Evolutionary conservation across 2,329 filamentous ascomycete species (phyloP).

Genomic region (Remersonia thermophila): DNA sequence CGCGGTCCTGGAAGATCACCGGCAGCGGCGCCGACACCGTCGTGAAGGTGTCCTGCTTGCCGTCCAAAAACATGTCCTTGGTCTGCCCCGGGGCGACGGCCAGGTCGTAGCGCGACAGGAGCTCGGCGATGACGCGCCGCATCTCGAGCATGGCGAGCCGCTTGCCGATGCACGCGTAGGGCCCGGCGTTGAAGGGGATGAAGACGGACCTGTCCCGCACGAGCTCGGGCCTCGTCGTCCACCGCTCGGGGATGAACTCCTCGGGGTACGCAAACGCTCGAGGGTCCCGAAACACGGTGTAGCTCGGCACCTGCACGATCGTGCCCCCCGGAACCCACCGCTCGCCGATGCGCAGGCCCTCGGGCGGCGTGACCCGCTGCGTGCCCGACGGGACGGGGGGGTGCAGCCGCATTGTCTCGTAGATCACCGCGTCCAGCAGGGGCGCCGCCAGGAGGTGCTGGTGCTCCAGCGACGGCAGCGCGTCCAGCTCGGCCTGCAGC

Average conservation of each 20-base stretch:
- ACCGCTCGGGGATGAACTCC: constrained; percentile 15
- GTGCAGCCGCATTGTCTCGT: constrained; percentile 8
- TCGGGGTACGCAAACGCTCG: constrained; percentile 6
- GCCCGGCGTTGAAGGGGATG: constrained; percentile 8
- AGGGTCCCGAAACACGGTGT: constrained; percentile 13
- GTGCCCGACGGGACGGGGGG: constrained; percentile 8
- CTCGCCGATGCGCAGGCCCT: constrained; percentile 19
- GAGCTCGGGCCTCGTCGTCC: constrained; percentile 8
- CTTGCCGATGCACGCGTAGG: constrained; percentile 9
- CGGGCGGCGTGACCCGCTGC: constrained; percentile 19
- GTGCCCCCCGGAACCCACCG: constrained; percentile 14
- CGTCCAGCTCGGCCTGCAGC: constrained; percentile 12
- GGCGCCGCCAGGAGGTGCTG: constrained; percentile 6
- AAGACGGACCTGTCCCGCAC: constrained; percentile 4
- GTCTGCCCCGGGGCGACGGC: constrained; percentile 10
- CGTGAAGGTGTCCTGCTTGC: constrained; percentile 15
- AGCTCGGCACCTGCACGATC: constrained; percentile 14
- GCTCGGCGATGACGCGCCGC: constrained; percentile 8
- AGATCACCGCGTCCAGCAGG: constrained; percentile 7
- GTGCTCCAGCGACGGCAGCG: constrained; percentile 5
- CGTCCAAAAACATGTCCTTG: constrained; percentile 13
- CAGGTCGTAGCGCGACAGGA: constrained; percentile 14
- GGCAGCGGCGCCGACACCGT: constrained; percentile 10
- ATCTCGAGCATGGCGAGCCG: constrained; percentile 9
- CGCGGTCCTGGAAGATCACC: constrained; percentile 3